These are phyloP conservation scores for Sporisorium graminicola DNA, from an alignment of 1,284 basidiomycete species.

Conservation along the genomic window DNA sequence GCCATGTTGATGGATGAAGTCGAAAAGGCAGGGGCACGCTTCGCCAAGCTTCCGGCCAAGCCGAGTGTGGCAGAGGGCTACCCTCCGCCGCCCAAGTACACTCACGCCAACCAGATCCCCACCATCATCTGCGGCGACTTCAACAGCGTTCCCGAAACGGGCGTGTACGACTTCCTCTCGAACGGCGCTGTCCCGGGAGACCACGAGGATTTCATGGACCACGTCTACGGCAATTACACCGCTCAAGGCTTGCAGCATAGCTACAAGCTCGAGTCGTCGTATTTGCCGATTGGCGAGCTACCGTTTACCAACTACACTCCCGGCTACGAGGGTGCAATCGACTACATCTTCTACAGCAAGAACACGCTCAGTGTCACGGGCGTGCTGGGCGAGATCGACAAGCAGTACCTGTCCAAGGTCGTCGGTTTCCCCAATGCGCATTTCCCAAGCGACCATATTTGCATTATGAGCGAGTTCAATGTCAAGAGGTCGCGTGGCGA, in stretches of 20 bases:
- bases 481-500: constrained; percentile 49
- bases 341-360: constrained; percentile 93
- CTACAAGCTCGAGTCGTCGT: constrained; percentile 86
- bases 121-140: constrained; percentile 92
- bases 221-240: constrained; percentile 92
- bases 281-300: constrained; percentile 73
- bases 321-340: constrained; percentile 76
- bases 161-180: constrained; percentile 91
- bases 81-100: constrained; percentile 76
- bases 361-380: constrained; percentile 84
- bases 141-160: constrained; percentile 88
- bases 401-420: constrained; percentile 84
- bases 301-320: constrained; percentile 93
- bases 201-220: constrained; percentile 92
- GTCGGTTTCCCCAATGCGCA: constrained; percentile 98
- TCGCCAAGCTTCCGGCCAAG: constrained; percentile 85
- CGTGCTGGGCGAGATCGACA: constrained; percentile 89
- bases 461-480: constrained; percentile 67
- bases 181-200: constrained; percentile 77
- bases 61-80: constrained; percentile 69
- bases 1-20: constrained; percentile 93
- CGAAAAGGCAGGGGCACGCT: constrained; percentile 86
- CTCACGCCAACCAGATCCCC: constrained; percentile 88
- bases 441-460: constrained; percentile 76
- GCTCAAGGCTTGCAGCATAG: constrained; percentile 86